These are phyloP conservation scores for Xylaria palmicola DNA, from an alignment of 495 filamentous ascomycete genomes.

Conservation along the genomic window DNA sequence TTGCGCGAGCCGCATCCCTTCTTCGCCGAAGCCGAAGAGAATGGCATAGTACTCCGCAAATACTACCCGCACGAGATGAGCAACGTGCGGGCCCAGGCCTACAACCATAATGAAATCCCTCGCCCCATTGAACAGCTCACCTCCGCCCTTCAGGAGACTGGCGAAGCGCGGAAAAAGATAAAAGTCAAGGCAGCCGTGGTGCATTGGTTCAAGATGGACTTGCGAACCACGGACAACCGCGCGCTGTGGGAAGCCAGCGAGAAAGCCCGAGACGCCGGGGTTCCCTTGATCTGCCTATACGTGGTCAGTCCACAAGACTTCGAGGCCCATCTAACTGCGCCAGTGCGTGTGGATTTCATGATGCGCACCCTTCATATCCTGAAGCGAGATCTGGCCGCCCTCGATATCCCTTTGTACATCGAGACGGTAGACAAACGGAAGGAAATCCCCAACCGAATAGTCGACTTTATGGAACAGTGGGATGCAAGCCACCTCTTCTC, in stretches of 20 bases:
- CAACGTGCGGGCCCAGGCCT: slow-evolving; percentile 69
- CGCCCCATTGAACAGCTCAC: slow-evolving; percentile 67
- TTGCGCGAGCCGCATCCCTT: slow-evolving; percentile 43
- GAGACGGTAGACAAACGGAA: slow-evolving; percentile 68
- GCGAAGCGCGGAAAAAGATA: slow-evolving; percentile 42
- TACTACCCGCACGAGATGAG: slow-evolving; percentile 88
- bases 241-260: slow-evolving; percentile 65
- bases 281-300: slow-evolving; percentile 74
- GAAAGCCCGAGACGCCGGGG: slow-evolving; percentile 59
- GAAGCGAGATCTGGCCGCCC: slow-evolving; percentile 61
- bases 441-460: slow-evolving; percentile 60
- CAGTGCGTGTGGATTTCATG: slow-evolving; percentile 77
- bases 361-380: slow-evolving; percentile 65
- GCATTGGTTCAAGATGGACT: slow-evolving; percentile 89
- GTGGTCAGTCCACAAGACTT: slow-evolving; percentile 84
- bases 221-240: slow-evolving; percentile 73
- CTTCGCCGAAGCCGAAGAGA: slow-evolving; percentile 53
- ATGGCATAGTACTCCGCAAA: slow-evolving; percentile 70
- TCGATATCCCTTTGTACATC: slow-evolving; percentile 79
- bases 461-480: slow-evolving; percentile 70
- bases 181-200: slow-evolving; percentile 64
- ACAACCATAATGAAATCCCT: slow-evolving; percentile 62
- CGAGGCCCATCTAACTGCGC: slow-evolving; percentile 73
- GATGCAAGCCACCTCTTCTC: slow-evolving; percentile 69
- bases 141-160: slow-evolving; percentile 54